Evolutionary conservation across 129 eudicot genomes (phyloP).

Genomic region (Centaurea solstitialis): DNA sequence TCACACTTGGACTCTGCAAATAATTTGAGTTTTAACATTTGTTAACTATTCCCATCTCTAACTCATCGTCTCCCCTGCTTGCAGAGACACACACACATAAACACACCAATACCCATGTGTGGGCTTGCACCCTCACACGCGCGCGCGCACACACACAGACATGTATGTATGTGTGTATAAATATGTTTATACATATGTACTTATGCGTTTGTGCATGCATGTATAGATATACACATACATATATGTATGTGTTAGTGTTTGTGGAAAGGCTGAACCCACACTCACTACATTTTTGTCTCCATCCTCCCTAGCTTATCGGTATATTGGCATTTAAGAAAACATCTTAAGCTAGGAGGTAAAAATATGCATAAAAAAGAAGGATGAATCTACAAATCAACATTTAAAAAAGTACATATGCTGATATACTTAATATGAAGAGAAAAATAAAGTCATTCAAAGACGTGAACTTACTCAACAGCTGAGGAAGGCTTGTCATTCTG

Average conservation of each 20-base stretch:
- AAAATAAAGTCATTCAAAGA: background rate
- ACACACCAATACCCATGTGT: background rate
- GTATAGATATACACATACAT: background rate
- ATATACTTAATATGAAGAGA: background rate
- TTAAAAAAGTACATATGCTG: background rate
- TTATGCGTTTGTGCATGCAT: background rate
- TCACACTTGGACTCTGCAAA: background rate
- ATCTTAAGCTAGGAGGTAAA: background rate
- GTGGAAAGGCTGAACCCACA: background rate
- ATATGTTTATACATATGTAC: background rate
- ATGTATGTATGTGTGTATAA: background rate
- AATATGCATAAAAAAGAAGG: background rate
- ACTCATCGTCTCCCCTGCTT: background rate
- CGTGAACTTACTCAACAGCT: slow-evolving; percentile 78
- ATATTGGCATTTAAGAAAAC: background rate
- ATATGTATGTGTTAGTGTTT: no score
- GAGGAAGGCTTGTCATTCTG: slow-evolving; percentile 89
- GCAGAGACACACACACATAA: background rate
- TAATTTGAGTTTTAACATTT: background rate
- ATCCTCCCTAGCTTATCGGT: background rate
- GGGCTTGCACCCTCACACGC: background rate
- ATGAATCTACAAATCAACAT: background rate
- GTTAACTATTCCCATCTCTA: background rate
- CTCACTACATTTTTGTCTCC: background rate
- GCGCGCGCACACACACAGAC: background rate